Evolutionary conservation across 2,329 filamentous ascomycete species (phyloP), one percentile per base, ranked within the genome.

Genomic region (Exophiala bonariae): DNA sequence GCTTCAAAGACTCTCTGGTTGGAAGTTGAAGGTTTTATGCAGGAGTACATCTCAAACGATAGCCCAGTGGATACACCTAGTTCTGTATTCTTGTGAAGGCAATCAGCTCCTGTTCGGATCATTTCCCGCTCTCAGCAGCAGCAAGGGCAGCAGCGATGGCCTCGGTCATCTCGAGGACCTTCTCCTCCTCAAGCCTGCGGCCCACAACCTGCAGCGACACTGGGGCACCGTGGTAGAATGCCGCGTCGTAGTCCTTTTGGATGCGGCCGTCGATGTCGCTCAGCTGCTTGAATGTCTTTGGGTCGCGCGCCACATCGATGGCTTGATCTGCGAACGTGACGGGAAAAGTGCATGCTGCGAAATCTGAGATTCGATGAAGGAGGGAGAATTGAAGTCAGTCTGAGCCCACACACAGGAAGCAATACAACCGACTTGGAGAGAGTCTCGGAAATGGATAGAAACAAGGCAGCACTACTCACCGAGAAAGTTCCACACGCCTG

Each of bases 101-200:
- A n/a, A n/a, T n/a, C n/a, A n/a, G n/a, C n/a, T n/a, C 23, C 11
- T 16, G n/a, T 36, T 16, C 33, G 17, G 11, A 36, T 26, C 6
- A 16, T 36, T 20, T 17, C 35, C 14, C 33, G 16, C 11, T n/a
- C n/a, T 39, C 19, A 23, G 39, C 28, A 6, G 30, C 37, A 36
- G 54, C 64, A 48, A 70, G 44, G 7, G 61, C 60, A 36, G 67
- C 59, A 8, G 61, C 56, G 44, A 71, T 62, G 16, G 68, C 58
- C 16, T 63, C 63, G 11, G 62, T 62, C 63, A 70, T 66, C 41
- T 69, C 66, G 23, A 72, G 42, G 1, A 62, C 58, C 39, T 64
- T 63, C 52, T 62, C 62, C 32, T 65, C 62, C 35, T 66, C 63
- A 5, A 64, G 51, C n/a, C 60, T 46, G 19, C 54, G 52, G 3